Percentiles rank a stretch among this genome's conserved stretches.
Evolutionary conservation across 2,329 filamentous ascomycete species (phyloP).

Genomic region (Verticillium nonalfalfae): DNA sequence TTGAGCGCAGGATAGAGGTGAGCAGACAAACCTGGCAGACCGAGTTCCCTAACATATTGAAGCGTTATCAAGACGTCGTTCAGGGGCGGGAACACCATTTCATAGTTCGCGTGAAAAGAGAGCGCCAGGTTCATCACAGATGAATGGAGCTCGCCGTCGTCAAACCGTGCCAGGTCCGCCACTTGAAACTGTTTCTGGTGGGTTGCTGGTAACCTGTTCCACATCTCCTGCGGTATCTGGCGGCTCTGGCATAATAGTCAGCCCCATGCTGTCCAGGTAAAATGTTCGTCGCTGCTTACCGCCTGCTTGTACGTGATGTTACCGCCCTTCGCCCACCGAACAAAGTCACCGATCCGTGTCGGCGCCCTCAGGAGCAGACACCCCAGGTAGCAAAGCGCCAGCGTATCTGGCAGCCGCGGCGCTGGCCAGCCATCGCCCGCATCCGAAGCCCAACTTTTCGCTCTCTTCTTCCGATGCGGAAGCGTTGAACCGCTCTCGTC

Average conservation of each 20-base stretch:
- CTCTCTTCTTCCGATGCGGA: conserved; percentile 20
- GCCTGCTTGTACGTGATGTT: conserved; percentile 68
- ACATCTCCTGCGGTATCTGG: conserved; percentile 57
- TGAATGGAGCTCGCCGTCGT: conserved; percentile 56
- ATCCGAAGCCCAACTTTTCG: conserved; percentile 37
- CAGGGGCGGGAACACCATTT: conserved; percentile 64
- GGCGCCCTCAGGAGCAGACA: conserved; percentile 70
- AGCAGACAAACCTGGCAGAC: conserved; percentile 59
- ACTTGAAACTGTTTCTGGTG: conserved; percentile 56
- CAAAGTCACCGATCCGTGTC: conserved; percentile 67
- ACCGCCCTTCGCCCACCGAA: conserved; percentile 58
- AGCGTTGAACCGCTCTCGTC: conserved; percentile 12
- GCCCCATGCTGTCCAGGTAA: not conserved
- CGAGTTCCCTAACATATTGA: conserved; percentile 63
- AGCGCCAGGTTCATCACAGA: conserved; percentile 55
- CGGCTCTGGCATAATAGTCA: conserved; percentile 33
- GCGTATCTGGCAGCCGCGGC: conserved; percentile 67
- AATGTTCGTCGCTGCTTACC: conserved; percentile 25
- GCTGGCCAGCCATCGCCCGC: conserved; percentile 42
- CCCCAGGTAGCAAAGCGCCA: conserved; percentile 76
- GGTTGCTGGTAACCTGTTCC: conserved; percentile 53
- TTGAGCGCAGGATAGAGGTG: not conserved
- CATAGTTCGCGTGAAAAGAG: conserved; percentile 62
- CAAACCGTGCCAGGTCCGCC: conserved; percentile 29
- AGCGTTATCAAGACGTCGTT: conserved; percentile 65